Base-by-base conservation (phyloP, 768 basidiomycete genomes). In the Dioszegia crocea region DNA sequence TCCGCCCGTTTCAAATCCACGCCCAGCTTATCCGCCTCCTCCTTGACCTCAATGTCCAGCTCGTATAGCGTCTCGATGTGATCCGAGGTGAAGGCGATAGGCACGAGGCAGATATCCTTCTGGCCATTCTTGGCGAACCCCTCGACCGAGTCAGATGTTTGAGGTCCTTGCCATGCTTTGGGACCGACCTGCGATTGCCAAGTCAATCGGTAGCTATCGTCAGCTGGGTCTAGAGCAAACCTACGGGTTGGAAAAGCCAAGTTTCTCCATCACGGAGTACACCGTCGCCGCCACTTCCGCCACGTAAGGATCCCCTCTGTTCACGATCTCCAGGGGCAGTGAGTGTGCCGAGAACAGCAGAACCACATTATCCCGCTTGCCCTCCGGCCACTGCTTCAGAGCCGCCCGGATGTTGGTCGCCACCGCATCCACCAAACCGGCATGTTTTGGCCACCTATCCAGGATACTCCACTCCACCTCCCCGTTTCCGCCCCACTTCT, bases 141-240 rank as follows among this genome's bases (percentile, higher is more conserved):
- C 64, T 96, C 91, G 73, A 99, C 79, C 44, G 92, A 89, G 53
- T 90, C 91, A 17, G 84, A 81, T 1, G 96, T 99, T 77, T 97
- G 92, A 80, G 91, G 91, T 3, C 96, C 96, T 84, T 98, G 89
- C 96, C 96, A 98, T 19, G 93, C 89, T 36, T 86, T 88, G 3
- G 96, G 96, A 2, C 96, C 96, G 46, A 99, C 96, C 77, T 98
- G 88, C 5, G 87, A 89, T 80, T 99, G 96, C 96, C 96, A 99
- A 1, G 93, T 90, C 56, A 98, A 82, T 24, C 96, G 88, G 78
- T 87, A 96, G 2, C 94, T 88, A 75, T 89, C 89, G 21, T 47
- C 27, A 53, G 56, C 29, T 6, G 23, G 23, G 19, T 8, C 24
- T 33, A 33, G 33, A 1, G 21, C 23, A 19, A 30, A 26, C 68